These are phyloP conservation scores for Globisporangium splendens DNA, from an alignment of 352 stramenopile genomes.

Conservation along the genomic window DNA sequence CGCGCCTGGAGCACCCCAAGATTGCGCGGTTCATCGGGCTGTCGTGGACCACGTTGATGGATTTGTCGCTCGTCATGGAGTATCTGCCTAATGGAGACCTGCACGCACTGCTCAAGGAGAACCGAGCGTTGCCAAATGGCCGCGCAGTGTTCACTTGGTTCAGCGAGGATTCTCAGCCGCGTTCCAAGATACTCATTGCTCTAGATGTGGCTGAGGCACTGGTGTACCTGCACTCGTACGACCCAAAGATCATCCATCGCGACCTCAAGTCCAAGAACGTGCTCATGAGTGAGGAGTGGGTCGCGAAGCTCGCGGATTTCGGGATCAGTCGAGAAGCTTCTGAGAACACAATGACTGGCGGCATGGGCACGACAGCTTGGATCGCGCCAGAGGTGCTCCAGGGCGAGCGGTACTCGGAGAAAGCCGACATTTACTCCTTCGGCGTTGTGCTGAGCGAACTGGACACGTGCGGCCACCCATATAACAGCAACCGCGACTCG, in stretches of 20 bases:
- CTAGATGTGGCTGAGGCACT: slow-evolving; percentile 37
- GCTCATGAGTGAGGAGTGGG: slow-evolving; percentile 23
- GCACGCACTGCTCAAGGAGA: background rate
- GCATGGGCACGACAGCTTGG: slow-evolving; percentile 29
- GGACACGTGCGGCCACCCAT: slow-evolving; percentile 25
- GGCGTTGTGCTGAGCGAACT: slow-evolving; percentile 30
- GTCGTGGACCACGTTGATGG: slow-evolving; percentile 34
- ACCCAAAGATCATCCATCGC: slow-evolving; percentile 32
- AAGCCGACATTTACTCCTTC: slow-evolving; percentile 23
- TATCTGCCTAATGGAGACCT: slow-evolving; percentile 43
- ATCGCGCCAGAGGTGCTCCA: slow-evolving; percentile 30
- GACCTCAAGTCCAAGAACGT: slow-evolving; percentile 43
- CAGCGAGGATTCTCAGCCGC: background rate
- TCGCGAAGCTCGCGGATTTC: slow-evolving; percentile 47
- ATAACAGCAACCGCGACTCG: background rate
- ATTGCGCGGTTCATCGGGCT: slow-evolving; percentile 42
- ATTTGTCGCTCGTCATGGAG: slow-evolving; percentile 38
- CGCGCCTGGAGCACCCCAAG: slow-evolving; percentile 38
- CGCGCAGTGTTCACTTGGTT: background rate
- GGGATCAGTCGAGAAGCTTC: slow-evolving; percentile 31
- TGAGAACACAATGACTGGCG: slow-evolving; percentile 29
- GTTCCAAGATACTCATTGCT: slow-evolving; percentile 30
- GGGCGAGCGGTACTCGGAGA: slow-evolving; percentile 18
- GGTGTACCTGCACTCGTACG: slow-evolving; percentile 41
- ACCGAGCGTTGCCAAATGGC: background rate